A percentile compares a stretch with the other conserved stretches of the same genome.
phyloP scores from a whole-genome alignment of 441 rosid species.

The Eruca vesicaria region DNA sequence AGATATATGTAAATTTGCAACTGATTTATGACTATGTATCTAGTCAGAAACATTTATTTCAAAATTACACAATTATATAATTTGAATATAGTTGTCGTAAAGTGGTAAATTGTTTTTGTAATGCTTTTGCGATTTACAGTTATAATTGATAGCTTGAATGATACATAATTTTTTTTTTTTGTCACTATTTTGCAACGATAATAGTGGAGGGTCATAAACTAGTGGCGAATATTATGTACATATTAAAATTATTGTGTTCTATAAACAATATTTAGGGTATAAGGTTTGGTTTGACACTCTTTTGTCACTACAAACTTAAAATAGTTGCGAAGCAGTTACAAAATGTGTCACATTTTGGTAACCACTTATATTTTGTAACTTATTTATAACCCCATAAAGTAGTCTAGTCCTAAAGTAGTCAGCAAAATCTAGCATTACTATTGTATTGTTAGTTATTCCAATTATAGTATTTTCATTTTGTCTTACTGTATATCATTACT shows the following conservation, averaged over 20 bases:
- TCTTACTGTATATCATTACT: background rate
- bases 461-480: background rate
- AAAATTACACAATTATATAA: background rate
- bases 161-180: no score
- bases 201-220: background rate
- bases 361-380: background rate
- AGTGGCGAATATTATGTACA: background rate
- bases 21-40: no score
- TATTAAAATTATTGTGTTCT: background rate
- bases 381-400: background rate
- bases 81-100: no score
- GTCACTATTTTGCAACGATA: background rate
- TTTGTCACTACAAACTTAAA: no score
- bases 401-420: background rate
- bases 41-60: background rate
- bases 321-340: no score
- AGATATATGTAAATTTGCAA: background rate
- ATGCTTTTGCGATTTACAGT: no score
- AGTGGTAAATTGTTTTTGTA: no score
- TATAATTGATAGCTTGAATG: no score
- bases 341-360: background rate
- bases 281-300: no score
- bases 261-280: no score
- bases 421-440: background rate
- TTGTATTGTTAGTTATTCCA: background rate